Percentiles rank a stretch among this genome's conserved stretches.
These are phyloP conservation scores for Ceratocystis diversiconidia DNA, from an alignment of 2,329 filamentous ascomycete genomes.

Conservation along the genomic window DNA sequence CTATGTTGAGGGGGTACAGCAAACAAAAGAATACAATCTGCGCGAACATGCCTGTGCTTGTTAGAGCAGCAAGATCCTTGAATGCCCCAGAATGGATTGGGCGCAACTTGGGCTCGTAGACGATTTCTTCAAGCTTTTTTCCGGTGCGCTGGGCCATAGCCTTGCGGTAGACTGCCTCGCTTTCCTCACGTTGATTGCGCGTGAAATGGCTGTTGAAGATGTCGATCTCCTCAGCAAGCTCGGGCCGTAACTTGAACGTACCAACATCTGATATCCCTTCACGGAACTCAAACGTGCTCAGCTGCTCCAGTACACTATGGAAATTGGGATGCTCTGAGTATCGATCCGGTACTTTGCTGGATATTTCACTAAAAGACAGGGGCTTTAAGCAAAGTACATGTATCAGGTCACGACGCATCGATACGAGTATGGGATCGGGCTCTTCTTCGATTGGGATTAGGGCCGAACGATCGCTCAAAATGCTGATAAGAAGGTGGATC, in stretches of 20 bases:
- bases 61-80: conserved; percentile 61
- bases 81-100: conserved; percentile 68
- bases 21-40: conserved; percentile 84
- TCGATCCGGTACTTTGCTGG: conserved; percentile 71
- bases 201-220: conserved; percentile 93
- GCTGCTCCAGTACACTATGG: conserved; percentile 66
- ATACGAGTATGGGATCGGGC: conserved; percentile 45
- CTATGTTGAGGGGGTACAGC: conserved; percentile 60
- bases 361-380: conserved; percentile 84
- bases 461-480: conserved; percentile 77
- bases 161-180: conserved; percentile 75
- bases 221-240: conserved; percentile 78
- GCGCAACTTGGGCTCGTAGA: conserved; percentile 76
- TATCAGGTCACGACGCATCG: conserved; percentile 76
- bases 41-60: conserved; percentile 68
- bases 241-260: conserved; percentile 79
- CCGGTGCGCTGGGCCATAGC: conserved; percentile 80
- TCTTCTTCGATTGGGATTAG: conserved; percentile 54
- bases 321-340: conserved; percentile 83
- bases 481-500: conserved; percentile 78
- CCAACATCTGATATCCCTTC: conserved; percentile 87
- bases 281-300: conserved; percentile 77
- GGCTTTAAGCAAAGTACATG: conserved; percentile 96
- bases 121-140: conserved; percentile 65
- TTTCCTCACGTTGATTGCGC: conserved; percentile 93